A percentile compares a stretch with the other conserved stretches of the same genome.
These are phyloP conservation scores for Kondoa subrosea DNA, from an alignment of 768 basidiomycete species.

Conservation along the genomic window DNA sequence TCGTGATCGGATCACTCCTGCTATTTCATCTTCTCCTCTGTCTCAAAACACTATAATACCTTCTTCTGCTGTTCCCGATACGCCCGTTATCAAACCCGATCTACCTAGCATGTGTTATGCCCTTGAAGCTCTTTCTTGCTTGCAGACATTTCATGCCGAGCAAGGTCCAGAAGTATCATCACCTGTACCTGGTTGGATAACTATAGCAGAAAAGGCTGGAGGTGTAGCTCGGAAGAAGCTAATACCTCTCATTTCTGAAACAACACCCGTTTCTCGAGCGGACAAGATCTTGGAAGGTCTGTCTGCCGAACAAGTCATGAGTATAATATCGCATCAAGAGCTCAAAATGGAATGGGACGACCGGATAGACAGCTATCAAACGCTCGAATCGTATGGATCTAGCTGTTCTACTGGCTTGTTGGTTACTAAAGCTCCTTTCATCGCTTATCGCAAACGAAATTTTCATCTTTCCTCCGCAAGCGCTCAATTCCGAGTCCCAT, in stretches of 20 bases:
- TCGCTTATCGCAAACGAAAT: slow-evolving; percentile 78
- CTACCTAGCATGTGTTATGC: slow-evolving; percentile 56
- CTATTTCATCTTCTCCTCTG: not conserved
- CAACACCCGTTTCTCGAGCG: slow-evolving; percentile 69
- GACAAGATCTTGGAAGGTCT: slow-evolving; percentile 84
- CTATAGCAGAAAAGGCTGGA: slow-evolving; percentile 48
- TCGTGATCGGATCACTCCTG: slow-evolving; percentile 18
- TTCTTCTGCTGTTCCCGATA: slow-evolving; percentile 6
- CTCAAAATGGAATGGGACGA: slow-evolving; percentile 77
- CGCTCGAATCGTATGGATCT: slow-evolving; percentile 62
- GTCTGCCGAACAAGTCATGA: slow-evolving; percentile 74
- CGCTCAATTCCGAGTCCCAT: slow-evolving; percentile 38
- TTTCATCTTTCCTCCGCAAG: slow-evolving; percentile 63
- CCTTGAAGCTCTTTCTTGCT: slow-evolving; percentile 62
- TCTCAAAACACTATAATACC: slow-evolving; percentile 16
- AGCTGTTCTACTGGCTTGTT: slow-evolving; percentile 44
- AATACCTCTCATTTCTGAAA: slow-evolving; percentile 57
- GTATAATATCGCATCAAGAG: slow-evolving; percentile 51
- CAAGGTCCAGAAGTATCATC: slow-evolving; percentile 37
- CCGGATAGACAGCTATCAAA: slow-evolving; percentile 50
- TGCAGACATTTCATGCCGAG: slow-evolving; percentile 51
- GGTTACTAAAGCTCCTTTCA: slow-evolving; percentile 55
- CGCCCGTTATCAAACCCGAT: slow-evolving; percentile 5
- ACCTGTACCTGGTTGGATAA: slow-evolving; percentile 49
- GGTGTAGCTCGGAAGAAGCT: slow-evolving; percentile 60